Evolutionary conservation across 1,284 basidiomycete genomes (phyloP), one percentile per base, ranked within the genome.

Genomic region (Irpex sp.): DNA sequence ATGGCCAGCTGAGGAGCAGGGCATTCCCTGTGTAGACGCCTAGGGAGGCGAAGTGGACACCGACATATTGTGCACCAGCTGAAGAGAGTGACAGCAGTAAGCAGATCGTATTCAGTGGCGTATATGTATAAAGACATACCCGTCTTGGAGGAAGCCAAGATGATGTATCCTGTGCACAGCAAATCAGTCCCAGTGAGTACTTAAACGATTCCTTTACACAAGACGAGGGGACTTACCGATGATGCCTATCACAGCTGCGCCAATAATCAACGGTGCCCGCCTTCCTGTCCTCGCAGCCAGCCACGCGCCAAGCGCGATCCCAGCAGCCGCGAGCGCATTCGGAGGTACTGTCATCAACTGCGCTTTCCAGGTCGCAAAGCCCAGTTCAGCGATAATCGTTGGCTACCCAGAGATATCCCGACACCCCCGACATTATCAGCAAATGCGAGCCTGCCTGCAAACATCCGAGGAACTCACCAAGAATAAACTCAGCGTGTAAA

Each of bases 1-100:
- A 79, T 0, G 87, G 86, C 83, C 87, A 87, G 62, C 83, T 84
- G 17, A 86, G 70, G 36, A 87, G 74, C 26, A 87, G 71, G 7
- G 86, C 81, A 68, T 85, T 87, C 13, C 81, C 86, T 0, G 83
- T 81, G 70, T 87, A 91, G 7, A 88, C 78, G 1, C 88, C 87
- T 0, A 81, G 78, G 35, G 83, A 80, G 15, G 82, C 79, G 47
- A 89, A 75, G 71, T 84, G 84, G 1, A 87, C 79, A 7, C 87
- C 84, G 5, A 83, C 78, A 65, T 89, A 89, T 67, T 85, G 82
- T 1, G 80, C 77, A 1, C 82, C 84, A 35, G 85, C 80, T 77
- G 31, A 33, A 33, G 31, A 33, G 65, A 50, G 60, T 13, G 35
- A 64, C 62, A 55, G 66, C 49, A 64, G 67, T 31, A 37, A 33